Evolutionary conservation across 768 basidiomycete genomes (phyloP), one percentile per base, ranked within the genome.

Genomic region (Filobasidium wieringae): DNA sequence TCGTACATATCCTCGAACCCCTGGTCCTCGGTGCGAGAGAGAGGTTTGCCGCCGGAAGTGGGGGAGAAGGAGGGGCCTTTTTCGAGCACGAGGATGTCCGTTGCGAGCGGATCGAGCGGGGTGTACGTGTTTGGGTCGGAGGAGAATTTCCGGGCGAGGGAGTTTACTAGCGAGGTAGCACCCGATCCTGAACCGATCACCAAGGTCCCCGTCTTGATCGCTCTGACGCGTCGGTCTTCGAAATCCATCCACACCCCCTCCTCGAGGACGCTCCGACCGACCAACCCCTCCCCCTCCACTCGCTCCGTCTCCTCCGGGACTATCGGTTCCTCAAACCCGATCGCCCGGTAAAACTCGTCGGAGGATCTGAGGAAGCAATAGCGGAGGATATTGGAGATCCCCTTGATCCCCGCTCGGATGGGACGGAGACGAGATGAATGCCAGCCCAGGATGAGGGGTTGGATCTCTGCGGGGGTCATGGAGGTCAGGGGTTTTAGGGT

Each of bases 1-100:
- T 89, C 88, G 78, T 60, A 58, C 56, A 66, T 34, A 29, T 53
- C 56, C 22, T 61, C 31, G n/a, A 66, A 63, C 0, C 57, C 55
- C 33, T 57, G 58, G 14, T 47, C 53, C 51, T 57, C 56, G 24
- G 56, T 57, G 14, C 7, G 37, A 19, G 39, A 45, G 11, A 57
- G 49, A 2, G 19, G 14, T 47, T 47, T 47, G 5, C 43, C 43
- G 2, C 15, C 2, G n/a, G 49, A 36, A 49, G 36, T 33, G 22
- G 56, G 56, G 33, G 47, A 26, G 36, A 26, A 51, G 34, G 17
- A 43, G 14, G 30, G 17, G 26, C 56, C 56, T 30, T 57, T 57
- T 29, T 57, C 56, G 47, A 57, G 56, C 47, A 57, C 50, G 34
- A 57, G 17, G 36, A 57, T 57, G 15, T 49, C 55, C 26, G 56